Conservation (phyloP, 371 early-diverging fungal genomes). For the Saksenaea oblongispora region DNA sequence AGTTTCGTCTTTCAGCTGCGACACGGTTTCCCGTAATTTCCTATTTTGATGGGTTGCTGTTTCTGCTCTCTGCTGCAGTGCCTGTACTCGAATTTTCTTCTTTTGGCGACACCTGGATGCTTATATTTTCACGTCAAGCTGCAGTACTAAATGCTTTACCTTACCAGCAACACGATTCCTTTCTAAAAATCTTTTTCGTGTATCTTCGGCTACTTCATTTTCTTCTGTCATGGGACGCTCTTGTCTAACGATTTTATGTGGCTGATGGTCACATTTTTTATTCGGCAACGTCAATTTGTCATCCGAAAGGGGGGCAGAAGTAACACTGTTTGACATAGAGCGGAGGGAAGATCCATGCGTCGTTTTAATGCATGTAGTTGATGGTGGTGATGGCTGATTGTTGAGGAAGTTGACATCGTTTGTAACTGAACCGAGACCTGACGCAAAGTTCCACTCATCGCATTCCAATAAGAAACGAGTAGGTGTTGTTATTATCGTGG, state of each 20-base stretch:
- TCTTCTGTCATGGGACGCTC: not conserved
- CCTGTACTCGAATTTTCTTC: conserved; percentile 60
- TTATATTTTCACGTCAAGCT: not conserved
- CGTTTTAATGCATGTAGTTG: not conserved
- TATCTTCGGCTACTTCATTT: conserved; percentile 12
- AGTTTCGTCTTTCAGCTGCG: conserved; percentile 55
- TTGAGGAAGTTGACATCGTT: conserved; percentile 9
- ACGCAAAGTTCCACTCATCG: conserved; percentile 14
- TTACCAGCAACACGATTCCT: conserved; percentile 52
- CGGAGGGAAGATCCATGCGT: not conserved
- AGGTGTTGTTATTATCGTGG: conserved; percentile 5
- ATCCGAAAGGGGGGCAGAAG: not conserved
- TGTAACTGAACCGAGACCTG: conserved; percentile 6
- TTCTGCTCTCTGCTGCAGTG: conserved; percentile 48
- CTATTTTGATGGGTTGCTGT: conserved; percentile 46
- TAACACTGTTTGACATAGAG: no score
- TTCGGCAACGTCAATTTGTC: not conserved
- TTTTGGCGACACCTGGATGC: conserved; percentile 68
- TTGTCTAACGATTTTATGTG: not conserved
- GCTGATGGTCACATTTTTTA: not conserved
- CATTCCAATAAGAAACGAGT: conserved; percentile 17
- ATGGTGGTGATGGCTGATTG: not conserved
- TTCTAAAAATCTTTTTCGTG: conserved; percentile 48
- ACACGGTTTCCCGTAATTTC: conserved; percentile 36
- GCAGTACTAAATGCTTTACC: not conserved